These are phyloP conservation scores for Vanrija sp. DNA, from an alignment of 1,284 basidiomycete genomes.

Conservation along the genomic window DNA sequence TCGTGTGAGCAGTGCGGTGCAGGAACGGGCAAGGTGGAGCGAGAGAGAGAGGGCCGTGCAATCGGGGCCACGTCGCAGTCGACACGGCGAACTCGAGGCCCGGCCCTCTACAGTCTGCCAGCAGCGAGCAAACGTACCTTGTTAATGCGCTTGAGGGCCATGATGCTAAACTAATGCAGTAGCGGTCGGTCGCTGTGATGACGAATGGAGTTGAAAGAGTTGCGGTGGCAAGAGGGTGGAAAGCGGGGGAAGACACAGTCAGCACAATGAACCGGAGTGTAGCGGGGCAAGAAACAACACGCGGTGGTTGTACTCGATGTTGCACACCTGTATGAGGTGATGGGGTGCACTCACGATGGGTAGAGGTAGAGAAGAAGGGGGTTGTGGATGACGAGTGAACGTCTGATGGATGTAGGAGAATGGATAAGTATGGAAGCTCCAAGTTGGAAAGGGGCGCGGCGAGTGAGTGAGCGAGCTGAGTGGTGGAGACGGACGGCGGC, in stretches of 20 bases:
- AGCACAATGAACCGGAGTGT: background rate
- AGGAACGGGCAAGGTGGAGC: background rate
- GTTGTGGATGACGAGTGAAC: no score
- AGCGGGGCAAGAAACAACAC: constrained; percentile 1
- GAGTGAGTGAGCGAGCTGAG: no score
- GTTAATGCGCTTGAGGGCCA: constrained; percentile 99
- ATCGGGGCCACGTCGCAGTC: no score
- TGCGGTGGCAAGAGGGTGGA: background rate
- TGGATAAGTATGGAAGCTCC: no score
- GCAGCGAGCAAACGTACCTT: constrained; percentile 60
- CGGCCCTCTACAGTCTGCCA: background rate
- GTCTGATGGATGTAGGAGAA: no score
- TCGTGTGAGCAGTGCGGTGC: constrained; percentile 21
- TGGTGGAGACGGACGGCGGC: no score
- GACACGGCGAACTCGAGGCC: background rate
- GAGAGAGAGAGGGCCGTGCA: background rate
- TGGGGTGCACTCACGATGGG: no score
- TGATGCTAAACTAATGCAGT: constrained; percentile 41
- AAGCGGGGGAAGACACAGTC: background rate
- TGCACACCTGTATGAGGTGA: no score
- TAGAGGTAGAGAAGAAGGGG: no score
- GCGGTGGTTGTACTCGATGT: background rate
- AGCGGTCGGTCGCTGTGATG: background rate
- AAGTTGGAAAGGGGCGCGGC: no score
- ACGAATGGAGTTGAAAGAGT: background rate